phyloP scores from a whole-genome alignment of 1,284 basidiomycete species.

The Leccinum griseonigrum region DNA sequence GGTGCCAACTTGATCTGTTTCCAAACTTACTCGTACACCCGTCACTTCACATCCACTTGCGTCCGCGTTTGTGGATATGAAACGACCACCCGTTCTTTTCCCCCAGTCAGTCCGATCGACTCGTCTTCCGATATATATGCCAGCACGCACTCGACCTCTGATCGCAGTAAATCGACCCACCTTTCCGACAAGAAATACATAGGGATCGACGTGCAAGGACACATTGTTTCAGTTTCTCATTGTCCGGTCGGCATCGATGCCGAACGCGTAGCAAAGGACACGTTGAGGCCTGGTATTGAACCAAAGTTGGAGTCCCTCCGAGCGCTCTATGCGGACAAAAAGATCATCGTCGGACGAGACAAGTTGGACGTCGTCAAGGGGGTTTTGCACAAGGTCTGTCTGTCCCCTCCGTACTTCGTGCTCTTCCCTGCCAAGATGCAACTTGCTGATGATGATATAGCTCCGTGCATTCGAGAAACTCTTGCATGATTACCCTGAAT shows the following conservation, averaged over 20 bases:
- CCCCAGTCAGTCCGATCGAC: conserved; percentile 21
- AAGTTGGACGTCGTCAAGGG: conserved; percentile 99
- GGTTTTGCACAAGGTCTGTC: conserved; percentile 89
- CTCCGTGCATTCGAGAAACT: conserved; percentile 96
- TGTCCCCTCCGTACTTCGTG: background rate
- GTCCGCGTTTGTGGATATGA: conserved; percentile 97
- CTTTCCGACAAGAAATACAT: conserved; percentile 27
- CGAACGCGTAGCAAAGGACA: conserved; percentile 82
- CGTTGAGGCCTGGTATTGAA: conserved; percentile 78
- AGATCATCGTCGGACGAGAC: conserved; percentile 98
- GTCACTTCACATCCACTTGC: conserved; percentile 94
- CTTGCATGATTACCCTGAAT: conserved; percentile 91
- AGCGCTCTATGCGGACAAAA: conserved; percentile 92
- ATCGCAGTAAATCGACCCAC: conserved; percentile 30
- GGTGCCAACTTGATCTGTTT: conserved; percentile 96
- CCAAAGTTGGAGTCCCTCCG: conserved; percentile 89
- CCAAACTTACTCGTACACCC: conserved; percentile 97
- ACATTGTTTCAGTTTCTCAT: conserved; percentile 82
- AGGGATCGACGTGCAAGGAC: conserved; percentile 90
- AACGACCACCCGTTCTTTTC: conserved; percentile 58
- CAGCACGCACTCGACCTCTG: conserved; percentile 21
- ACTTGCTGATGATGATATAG: conserved; percentile 35
- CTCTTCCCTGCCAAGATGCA: background rate
- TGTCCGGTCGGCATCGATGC: conserved; percentile 99
- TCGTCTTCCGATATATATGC: conserved; percentile 16